A percentile compares a stretch with the other conserved stretches of the same genome.
These are phyloP conservation scores for Globisporangium parvum DNA, from an alignment of 352 stramenopile species.

Conservation along the genomic window DNA sequence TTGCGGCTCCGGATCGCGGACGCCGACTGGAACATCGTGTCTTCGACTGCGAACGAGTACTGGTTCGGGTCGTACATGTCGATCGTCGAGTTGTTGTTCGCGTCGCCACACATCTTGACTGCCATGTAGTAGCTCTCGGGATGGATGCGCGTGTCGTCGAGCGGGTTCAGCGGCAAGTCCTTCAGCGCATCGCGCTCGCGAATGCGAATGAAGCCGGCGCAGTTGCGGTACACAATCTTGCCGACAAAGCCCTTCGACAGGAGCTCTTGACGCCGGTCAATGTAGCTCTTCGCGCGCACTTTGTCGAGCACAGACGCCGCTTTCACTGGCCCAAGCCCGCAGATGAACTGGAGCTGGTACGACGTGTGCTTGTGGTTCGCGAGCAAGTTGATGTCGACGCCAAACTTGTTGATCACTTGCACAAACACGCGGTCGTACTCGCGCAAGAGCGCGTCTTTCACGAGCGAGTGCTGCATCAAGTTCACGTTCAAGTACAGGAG, in stretches of 20 bases:
- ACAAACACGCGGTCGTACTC: slow-evolving; percentile 86
- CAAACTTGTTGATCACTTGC: slow-evolving; percentile 83
- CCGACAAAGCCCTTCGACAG: slow-evolving; percentile 79
- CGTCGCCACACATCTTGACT: slow-evolving; percentile 88
- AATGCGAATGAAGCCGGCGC: slow-evolving; percentile 82
- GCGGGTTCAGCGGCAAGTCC: slow-evolving; percentile 76
- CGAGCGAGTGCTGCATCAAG: slow-evolving; percentile 80
- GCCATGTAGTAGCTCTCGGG: slow-evolving; percentile 91
- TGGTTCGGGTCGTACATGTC: slow-evolving; percentile 90
- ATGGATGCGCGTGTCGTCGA: slow-evolving; percentile 87
- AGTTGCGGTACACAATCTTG: slow-evolving; percentile 87
- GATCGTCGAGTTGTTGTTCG: slow-evolving; percentile 89
- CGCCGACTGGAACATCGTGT: slow-evolving; percentile 88
- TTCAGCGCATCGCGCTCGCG: slow-evolving; percentile 81
- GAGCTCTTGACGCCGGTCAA: slow-evolving; percentile 82
- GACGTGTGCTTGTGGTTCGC: slow-evolving; percentile 86
- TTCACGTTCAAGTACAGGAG: slow-evolving; percentile 84
- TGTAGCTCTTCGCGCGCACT: slow-evolving; percentile 76
- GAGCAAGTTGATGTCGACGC: slow-evolving; percentile 86
- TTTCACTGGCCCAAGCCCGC: slow-evolving; percentile 78
- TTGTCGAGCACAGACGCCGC: slow-evolving; percentile 76
- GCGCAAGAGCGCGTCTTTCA: slow-evolving; percentile 78
- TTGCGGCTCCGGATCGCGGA: slow-evolving; percentile 74
- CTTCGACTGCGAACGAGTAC: slow-evolving; percentile 87
- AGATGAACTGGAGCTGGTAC: slow-evolving; percentile 87